Conservation (phyloP, 2,329 filamentous ascomycete species). For the Penicillium paneum region DNA sequence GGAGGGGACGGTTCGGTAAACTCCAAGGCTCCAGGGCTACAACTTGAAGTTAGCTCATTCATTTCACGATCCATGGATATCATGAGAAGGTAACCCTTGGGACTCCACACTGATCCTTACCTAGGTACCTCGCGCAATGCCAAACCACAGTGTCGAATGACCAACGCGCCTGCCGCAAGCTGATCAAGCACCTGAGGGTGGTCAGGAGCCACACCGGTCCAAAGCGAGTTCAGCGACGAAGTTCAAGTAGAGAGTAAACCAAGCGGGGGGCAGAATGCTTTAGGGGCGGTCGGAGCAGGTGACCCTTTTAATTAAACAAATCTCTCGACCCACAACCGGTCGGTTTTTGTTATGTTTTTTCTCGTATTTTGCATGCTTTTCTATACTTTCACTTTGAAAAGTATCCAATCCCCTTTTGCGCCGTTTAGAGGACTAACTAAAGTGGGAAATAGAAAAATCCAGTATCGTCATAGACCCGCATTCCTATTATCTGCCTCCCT, state of each 20-base stretch:
- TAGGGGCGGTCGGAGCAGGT: conserved; percentile 9
- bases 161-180: background rate
- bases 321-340: background rate
- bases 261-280: conserved; percentile 6
- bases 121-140: background rate
- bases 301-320: conserved; percentile 8
- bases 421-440: background rate
- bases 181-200: background rate
- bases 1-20: background rate
- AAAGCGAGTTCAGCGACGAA: background rate
- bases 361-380: background rate
- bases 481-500: background rate
- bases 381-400: background rate
- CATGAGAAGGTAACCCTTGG: background rate
- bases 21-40: background rate
- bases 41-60: background rate
- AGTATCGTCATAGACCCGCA: background rate
- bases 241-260: background rate
- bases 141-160: background rate
- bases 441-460: background rate
- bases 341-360: background rate
- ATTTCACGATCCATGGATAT: background rate
- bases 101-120: background rate
- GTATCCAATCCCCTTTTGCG: background rate
- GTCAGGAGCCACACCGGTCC: background rate